These are phyloP conservation scores for Brassica carinata DNA, from an alignment of 345 rosid genomes.

Conservation along the genomic window DNA sequence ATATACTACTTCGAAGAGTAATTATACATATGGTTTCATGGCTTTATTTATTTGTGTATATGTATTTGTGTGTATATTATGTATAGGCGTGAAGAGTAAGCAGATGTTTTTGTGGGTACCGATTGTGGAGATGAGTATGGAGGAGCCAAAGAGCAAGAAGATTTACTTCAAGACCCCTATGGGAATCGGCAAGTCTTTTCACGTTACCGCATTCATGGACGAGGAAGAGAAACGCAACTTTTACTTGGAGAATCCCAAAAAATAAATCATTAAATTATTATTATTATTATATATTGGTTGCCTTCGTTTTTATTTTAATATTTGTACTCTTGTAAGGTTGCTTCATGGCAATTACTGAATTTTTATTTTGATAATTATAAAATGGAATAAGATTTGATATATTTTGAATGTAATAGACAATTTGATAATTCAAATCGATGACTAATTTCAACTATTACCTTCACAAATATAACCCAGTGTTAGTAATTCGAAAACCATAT, in stretches of 20 bases:
- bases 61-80: neutral
- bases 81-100: conserved; percentile 64
- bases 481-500: neutral
- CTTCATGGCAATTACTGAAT: conserved; percentile 2
- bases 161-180: conserved; percentile 80
- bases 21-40: neutral
- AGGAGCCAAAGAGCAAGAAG: conserved; percentile 52
- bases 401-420: neutral
- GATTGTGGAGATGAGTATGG: conserved; percentile 74
- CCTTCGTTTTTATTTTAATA: neutral
- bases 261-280: conserved; percentile 6
- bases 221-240: conserved; percentile 73
- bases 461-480: neutral
- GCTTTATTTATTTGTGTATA: neutral
- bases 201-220: conserved; percentile 63
- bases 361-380: neutral
- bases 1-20: neutral
- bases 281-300: neutral
- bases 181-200: conserved; percentile 89
- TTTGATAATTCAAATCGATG: neutral
- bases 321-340: conserved; percentile 14
- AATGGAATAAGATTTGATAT: neutral
- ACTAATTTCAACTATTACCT: neutral
- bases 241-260: conserved; percentile 42
- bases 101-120: conserved; percentile 92